phyloP scores from a whole-genome alignment of 768 basidiomycete species.

The Lactarius hatsudake region DNA sequence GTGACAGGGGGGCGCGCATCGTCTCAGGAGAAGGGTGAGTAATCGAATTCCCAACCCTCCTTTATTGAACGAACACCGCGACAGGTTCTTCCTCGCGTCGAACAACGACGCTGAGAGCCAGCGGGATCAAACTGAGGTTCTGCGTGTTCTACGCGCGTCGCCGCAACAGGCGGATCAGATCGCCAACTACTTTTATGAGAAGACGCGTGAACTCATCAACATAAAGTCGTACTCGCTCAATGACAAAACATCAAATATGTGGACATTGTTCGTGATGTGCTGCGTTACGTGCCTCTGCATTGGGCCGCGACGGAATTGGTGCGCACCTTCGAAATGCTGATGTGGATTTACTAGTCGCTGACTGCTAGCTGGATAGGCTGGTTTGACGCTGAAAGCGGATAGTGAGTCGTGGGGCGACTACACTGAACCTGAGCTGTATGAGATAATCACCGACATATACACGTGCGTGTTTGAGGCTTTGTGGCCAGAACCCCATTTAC shows the following conservation, averaged over 20 bases:
- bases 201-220: slow-evolving; percentile 56
- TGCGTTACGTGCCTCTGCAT: slow-evolving; percentile 60
- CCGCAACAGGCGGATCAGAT: slow-evolving; percentile 50
- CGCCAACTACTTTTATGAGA: slow-evolving; percentile 61
- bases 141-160: slow-evolving; percentile 45
- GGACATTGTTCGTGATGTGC: slow-evolving; percentile 67
- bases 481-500: not conserved
- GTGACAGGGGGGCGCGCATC: slow-evolving; percentile 49
- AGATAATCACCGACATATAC: slow-evolving; percentile 69
- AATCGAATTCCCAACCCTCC: not conserved
- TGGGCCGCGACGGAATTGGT: slow-evolving; percentile 75
- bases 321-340: slow-evolving; percentile 29
- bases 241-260: slow-evolving; percentile 52
- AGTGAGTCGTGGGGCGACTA: slow-evolving; percentile 53
- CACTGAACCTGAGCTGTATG: slow-evolving; percentile 58
- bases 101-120: slow-evolving; percentile 38
- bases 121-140: slow-evolving; percentile 48
- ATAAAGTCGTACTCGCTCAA: slow-evolving; percentile 54
- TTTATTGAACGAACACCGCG: not conserved
- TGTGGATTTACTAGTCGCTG: not conserved
- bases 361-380: slow-evolving; percentile 46
- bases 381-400: slow-evolving; percentile 65
- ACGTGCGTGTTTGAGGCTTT: slow-evolving; percentile 41
- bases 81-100: slow-evolving; percentile 64
- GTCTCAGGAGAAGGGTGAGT: slow-evolving; percentile 59